Percentiles rank a stretch among this genome's conserved stretches.
Evolutionary conservation across 2,329 filamentous ascomycete genomes (phyloP).

Genomic region (Emmonsia crescens): DNA sequence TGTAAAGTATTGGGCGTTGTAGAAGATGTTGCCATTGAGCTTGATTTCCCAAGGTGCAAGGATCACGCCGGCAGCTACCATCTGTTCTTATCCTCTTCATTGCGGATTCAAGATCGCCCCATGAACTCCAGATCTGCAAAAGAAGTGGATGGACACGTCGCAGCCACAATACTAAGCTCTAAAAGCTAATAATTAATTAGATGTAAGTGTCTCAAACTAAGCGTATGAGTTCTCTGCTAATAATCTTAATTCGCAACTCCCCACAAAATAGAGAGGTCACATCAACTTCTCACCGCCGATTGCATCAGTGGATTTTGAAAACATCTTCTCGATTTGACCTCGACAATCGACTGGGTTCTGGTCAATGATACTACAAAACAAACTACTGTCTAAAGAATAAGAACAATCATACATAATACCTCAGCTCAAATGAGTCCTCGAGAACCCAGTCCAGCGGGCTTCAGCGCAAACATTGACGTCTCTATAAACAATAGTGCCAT

Average conservation of each 20-base stretch:
- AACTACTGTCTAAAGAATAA: no score
- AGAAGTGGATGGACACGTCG: no score
- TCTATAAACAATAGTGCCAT: neutral
- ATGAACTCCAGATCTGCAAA: neutral
- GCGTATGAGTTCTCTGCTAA: neutral
- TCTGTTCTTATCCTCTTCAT: no score
- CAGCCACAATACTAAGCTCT: no score
- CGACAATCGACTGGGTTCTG: neutral
- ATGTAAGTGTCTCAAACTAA: neutral
- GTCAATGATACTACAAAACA: neutral
- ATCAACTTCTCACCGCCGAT: neutral
- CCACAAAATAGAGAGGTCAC: neutral
- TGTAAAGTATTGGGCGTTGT: no score
- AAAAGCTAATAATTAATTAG: neutral
- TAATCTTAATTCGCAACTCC: neutral
- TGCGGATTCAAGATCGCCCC: neutral
- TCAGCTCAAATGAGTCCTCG: slow-evolving; percentile 34
- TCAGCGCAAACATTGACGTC: slow-evolving; percentile 14
- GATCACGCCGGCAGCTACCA: no score
- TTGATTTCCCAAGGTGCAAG: no score
- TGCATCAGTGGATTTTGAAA: neutral
- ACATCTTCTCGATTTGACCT: neutral
- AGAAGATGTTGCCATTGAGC: no score
- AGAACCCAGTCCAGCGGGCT: slow-evolving; percentile 44
- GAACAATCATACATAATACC: neutral